Conservation (phyloP, 441 rosid species). For the Gossypium davidsonii region DNA sequence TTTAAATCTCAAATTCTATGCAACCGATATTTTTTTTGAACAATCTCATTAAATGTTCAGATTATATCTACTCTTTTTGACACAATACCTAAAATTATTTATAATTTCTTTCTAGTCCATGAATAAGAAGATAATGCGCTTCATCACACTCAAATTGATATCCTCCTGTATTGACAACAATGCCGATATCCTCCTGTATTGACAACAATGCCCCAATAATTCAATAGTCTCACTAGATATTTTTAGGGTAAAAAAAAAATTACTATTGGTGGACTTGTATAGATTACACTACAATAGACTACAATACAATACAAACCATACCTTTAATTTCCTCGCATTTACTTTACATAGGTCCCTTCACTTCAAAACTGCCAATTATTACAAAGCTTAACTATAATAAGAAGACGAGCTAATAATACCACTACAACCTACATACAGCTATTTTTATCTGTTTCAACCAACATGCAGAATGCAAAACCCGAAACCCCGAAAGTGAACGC, state of each 20-base stretch:
- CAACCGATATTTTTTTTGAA: no score
- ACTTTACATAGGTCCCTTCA: background rate
- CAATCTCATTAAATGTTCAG: no score
- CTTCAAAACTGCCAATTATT: background rate
- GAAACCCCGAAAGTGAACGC: background rate
- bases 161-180: no score
- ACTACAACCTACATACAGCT: background rate
- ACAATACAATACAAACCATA: background rate
- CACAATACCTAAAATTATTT: no score
- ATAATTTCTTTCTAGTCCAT: no score
- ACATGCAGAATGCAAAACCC: constrained; percentile 13
- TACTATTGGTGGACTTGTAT: no score
- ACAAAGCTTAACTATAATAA: background rate
- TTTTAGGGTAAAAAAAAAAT: background rate
- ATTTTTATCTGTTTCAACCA: background rate
- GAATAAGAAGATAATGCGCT: no score
- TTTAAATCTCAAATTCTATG: no score
- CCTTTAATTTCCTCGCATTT: background rate
- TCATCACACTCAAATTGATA: no score
- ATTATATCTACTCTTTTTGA: no score
- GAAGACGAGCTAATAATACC: background rate
- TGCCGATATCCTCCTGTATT: rapidly evolving
- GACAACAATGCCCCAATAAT: no score
- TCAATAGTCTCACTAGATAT: no score
- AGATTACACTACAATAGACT: background rate